Percentiles rank a stretch among this genome's conserved stretches.
Evolutionary conservation across 257 asterid genomes (phyloP).

Genomic region (Forsythia suspensa): DNA sequence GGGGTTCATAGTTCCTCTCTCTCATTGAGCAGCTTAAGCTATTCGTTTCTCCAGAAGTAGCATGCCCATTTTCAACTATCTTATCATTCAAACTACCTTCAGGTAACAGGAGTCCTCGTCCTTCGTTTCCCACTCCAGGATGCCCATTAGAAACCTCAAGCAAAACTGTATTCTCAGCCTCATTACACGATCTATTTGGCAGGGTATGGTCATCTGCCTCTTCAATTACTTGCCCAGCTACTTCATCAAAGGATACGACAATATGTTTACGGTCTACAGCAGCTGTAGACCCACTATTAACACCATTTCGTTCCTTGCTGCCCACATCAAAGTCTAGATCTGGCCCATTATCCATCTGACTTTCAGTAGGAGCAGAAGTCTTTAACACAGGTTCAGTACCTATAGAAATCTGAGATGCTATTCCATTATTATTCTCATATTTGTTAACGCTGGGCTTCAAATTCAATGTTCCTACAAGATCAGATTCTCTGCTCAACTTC

Average conservation of each 20-base stretch:
- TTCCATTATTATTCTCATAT: conserved; percentile 29
- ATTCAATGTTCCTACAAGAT: conserved; percentile 23
- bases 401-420: conserved; percentile 34
- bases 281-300: conserved; percentile 19
- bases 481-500: conserved; percentile 37
- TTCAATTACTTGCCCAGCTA: conserved; percentile 29
- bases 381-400: conserved; percentile 31
- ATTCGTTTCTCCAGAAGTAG: conserved; percentile 29
- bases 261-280: conserved; percentile 25
- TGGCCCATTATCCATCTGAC: conserved; percentile 34
- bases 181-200: conserved; percentile 26
- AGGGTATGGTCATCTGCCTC: conserved; percentile 24
- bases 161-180: conserved; percentile 25
- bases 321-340: conserved; percentile 37
- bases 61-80: conserved; percentile 29
- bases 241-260: conserved; percentile 26
- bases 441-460: conserved; percentile 43
- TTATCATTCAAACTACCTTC: conserved; percentile 25
- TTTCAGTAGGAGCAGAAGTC: conserved; percentile 25
- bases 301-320: conserved; percentile 27
- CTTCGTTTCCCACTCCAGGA: conserved; percentile 30
- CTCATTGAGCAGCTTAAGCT: conserved; percentile 24
- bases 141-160: conserved; percentile 34
- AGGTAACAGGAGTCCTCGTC: conserved; percentile 24
- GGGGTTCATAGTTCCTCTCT: conserved; percentile 24